Evolutionary conservation across 2,329 filamentous ascomycete genomes (phyloP).

Genomic region (Cladobotryum mycophilum): DNA sequence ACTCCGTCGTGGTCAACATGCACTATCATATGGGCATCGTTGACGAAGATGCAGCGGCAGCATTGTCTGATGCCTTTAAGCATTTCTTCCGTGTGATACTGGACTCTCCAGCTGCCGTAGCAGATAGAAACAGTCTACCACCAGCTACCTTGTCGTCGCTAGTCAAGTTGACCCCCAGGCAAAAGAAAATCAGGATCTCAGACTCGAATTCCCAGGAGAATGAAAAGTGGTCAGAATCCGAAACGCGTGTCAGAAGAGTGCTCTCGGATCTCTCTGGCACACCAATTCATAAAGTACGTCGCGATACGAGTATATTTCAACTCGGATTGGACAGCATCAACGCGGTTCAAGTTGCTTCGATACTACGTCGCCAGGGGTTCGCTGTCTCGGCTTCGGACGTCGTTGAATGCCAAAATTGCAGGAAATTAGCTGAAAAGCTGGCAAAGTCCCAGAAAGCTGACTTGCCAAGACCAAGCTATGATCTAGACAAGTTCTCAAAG

Average conservation of each 20-base stretch:
- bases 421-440: constrained; percentile 29
- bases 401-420: constrained; percentile 53
- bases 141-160: constrained; percentile 15
- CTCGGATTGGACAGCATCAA: constrained; percentile 92
- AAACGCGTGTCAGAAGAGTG: constrained; percentile 47
- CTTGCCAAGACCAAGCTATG: constrained; percentile 21
- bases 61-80: constrained; percentile 27
- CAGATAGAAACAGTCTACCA: constrained; percentile 19
- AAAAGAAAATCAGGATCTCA: constrained; percentile 13
- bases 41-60: constrained; percentile 20
- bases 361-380: constrained; percentile 55
- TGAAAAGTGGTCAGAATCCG: constrained; percentile 43
- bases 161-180: constrained; percentile 16
- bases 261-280: constrained; percentile 54
- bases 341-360: constrained; percentile 67
- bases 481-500: constrained; percentile 35
- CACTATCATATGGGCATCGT: constrained; percentile 52
- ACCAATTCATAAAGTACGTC: constrained; percentile 43
- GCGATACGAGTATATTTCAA: constrained; percentile 69
- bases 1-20: constrained; percentile 53
- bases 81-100: constrained; percentile 22
- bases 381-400: constrained; percentile 64
- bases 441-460: constrained; percentile 9
- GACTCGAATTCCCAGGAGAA: background rate
- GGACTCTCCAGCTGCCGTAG: constrained; percentile 20